Conservation (phyloP, 163 green algal genomes). For the Coccomyxa subellipsoidea region DNA sequence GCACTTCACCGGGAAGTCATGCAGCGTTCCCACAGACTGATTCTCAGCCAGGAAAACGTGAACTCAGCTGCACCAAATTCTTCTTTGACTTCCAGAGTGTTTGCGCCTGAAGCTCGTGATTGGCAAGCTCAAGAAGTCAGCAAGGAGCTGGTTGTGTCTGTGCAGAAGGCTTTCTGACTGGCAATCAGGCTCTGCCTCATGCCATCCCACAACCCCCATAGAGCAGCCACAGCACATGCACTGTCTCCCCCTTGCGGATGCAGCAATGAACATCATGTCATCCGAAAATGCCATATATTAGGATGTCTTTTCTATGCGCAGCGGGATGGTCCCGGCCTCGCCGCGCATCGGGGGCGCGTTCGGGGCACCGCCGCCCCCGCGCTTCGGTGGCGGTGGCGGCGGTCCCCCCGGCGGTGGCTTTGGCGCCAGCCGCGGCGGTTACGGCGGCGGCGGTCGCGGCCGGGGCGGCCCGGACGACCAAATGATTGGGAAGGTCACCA, state of each 20-base stretch:
- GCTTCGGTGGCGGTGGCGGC: conserved; percentile 11
- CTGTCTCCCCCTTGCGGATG: neutral
- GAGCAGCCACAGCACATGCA: neutral
- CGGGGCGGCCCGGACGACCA: conserved; percentile 21
- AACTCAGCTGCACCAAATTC: too few relatives aligned
- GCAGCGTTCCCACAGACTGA: too few relatives aligned
- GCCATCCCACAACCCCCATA: too few relatives aligned
- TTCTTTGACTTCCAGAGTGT: too few relatives aligned
- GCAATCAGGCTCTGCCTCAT: too few relatives aligned
- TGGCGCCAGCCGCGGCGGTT: neutral
- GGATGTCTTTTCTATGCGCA: neutral
- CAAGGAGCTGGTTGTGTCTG: too few relatives aligned
- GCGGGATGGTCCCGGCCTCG: conserved; percentile 13
- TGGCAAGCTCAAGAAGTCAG: too few relatives aligned
- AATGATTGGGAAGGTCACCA: conserved; percentile 61
- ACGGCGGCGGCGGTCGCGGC: neutral
- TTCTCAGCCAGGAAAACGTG: too few relatives aligned
- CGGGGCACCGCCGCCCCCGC: conserved; percentile 6
- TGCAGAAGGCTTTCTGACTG: too few relatives aligned
- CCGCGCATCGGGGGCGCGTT: conserved; percentile 18
- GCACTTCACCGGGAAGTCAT: too few relatives aligned
- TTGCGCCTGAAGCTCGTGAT: too few relatives aligned
- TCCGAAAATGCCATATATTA: neutral
- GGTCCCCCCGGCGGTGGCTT: conserved; percentile 7
- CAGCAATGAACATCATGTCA: neutral